Evolutionary conservation across 2,329 filamentous ascomycete species (phyloP), one percentile per base, ranked within the genome.

Genomic region (Mycosphaerella arachidis): DNA sequence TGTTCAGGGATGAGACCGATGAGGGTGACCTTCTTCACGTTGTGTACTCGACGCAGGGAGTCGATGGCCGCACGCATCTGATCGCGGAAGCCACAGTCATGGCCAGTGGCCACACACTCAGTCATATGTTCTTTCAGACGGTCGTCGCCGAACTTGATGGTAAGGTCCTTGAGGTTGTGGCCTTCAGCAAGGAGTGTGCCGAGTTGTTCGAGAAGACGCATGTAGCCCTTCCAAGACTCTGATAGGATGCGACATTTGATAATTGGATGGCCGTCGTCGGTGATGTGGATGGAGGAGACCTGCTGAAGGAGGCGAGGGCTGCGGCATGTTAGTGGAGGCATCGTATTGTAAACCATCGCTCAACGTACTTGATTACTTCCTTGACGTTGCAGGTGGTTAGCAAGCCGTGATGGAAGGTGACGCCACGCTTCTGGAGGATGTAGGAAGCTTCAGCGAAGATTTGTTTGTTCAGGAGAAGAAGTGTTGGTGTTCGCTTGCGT

Each of bases 261-360:
- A 58, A 96, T 87, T 29, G 97, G 78, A 74, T 90, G 93, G 13
- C 93, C 94, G 63, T 88, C 82, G 13, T 86, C 85, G 73, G 97
- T 92, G 60, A 99, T 85, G 66, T 89, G 88, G 77, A 97, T 66
- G 56, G 61, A 61, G 48, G 60, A 55, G 29, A 73, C 53, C n/a
- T 64, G 68, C 33, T 64, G 66, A 24, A 73, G 61, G 29, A 70
- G 52, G 10, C 53, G 53, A 4, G 54, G 37, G 24, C 58, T 52
- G 29, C 8, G 29, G 24, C 13, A 12, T 16, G 46, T 50, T 12
- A 30, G 46, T 13, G n/a, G 8, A 12, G 10, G 8, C 5, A 20
- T 29, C 10, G 24, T 29, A 8, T 12, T 20, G 7, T 10, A 29
- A 6, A 29, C 10, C 5, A 27, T 2, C 29, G 20, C 20, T 50